Evolutionary conservation across 768 basidiomycete genomes (phyloP).

Genomic region (Boletellus ananas): DNA sequence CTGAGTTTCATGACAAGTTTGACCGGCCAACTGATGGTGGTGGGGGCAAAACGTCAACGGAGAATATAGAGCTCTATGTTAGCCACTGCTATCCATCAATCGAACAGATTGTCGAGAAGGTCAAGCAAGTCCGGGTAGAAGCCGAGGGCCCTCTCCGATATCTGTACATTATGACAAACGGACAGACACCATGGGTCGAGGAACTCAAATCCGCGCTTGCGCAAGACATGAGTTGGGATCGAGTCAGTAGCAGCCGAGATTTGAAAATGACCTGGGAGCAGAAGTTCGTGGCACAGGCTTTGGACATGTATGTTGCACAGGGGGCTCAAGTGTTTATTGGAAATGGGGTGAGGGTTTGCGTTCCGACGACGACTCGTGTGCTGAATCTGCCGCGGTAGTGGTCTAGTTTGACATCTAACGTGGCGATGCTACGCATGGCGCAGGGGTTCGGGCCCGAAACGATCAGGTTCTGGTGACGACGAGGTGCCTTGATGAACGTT

Average conservation of each 20-base stretch:
- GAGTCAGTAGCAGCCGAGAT: constrained; percentile 42
- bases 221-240: constrained; percentile 35
- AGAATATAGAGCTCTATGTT: constrained; percentile 26
- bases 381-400: constrained; percentile 27
- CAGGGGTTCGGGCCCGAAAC: constrained; percentile 25
- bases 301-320: constrained; percentile 51
- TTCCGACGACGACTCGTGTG: background rate
- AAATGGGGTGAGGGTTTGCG: constrained; percentile 43
- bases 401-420: constrained; percentile 42
- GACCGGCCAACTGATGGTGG: constrained; percentile 26
- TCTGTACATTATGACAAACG: constrained; percentile 51
- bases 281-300: constrained; percentile 39
- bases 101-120: constrained; percentile 40
- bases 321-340: constrained; percentile 49
- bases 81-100: constrained; percentile 43
- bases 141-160: constrained; percentile 27
- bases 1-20: constrained; percentile 38
- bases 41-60: constrained; percentile 13
- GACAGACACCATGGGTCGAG: constrained; percentile 36
- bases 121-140: constrained; percentile 31
- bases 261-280: constrained; percentile 41
- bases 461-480: constrained; percentile 36
- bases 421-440: constrained; percentile 36
- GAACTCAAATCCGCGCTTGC: constrained; percentile 37
- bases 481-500: background rate